Evolutionary conservation across 148 eudicot genomes (phyloP).

Genomic region (Diospyros kaki): DNA sequence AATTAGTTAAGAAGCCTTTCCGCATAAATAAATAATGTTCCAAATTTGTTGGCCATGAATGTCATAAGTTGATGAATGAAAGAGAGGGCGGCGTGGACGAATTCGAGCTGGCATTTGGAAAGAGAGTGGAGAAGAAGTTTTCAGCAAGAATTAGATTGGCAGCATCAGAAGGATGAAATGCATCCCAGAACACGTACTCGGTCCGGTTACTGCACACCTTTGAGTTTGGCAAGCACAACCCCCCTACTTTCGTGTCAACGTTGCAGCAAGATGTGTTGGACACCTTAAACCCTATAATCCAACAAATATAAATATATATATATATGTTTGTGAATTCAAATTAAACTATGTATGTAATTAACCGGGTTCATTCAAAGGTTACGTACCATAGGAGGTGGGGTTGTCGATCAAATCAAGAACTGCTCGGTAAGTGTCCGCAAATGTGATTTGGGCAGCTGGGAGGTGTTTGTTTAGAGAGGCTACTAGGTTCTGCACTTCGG

Average conservation of each 20-base stretch:
- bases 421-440: conserved; percentile 70
- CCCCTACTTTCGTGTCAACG: conserved; percentile 70
- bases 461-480: conserved; percentile 45
- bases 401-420: conserved; percentile 53
- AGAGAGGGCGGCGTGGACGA: not conserved
- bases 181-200: conserved; percentile 90
- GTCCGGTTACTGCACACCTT: conserved; percentile 56
- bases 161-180: conserved; percentile 89
- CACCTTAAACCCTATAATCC: conserved; percentile 56
- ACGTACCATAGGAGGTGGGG: conserved; percentile 57
- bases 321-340: not conserved
- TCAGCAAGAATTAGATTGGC: conserved; percentile 74
- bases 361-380: not conserved
- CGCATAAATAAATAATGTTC: too few relatives aligned
- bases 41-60: too few relatives aligned
- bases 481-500: conserved; percentile 41
- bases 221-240: conserved; percentile 76
- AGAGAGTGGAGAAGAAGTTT: conserved; percentile 43
- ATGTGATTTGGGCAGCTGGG: conserved; percentile 43
- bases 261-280: conserved; percentile 83
- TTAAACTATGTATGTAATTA: not conserved
- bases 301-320: not conserved
- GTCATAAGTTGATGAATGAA: too few relatives aligned
- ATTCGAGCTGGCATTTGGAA: conserved; percentile 15
- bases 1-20: too few relatives aligned